Evolutionary conservation across 176 grass and related monocot genomes (phyloP).

Genomic region (Chrysopogon serrulatus): DNA sequence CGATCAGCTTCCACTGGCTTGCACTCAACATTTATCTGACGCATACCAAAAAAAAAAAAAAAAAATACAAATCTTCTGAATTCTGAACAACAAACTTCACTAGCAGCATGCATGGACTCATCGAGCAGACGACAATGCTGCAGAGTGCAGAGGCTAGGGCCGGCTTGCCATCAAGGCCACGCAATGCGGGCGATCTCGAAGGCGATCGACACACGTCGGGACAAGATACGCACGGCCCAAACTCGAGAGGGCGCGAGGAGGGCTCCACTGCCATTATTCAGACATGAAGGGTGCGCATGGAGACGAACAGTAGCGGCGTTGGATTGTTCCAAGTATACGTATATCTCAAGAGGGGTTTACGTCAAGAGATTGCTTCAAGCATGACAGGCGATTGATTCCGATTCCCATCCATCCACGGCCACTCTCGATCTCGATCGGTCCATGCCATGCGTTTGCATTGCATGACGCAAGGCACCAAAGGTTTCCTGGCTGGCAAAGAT

Average conservation of each 20-base stretch:
- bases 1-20: conserved; percentile 10
- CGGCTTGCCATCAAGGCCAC: not conserved
- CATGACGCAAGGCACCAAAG: conserved; percentile 17
- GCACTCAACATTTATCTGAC: conserved; percentile 26
- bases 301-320: conserved; percentile 21
- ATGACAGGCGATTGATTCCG: not conserved
- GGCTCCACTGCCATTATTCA: not conserved
- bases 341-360: not conserved
- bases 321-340: conserved; percentile 9
- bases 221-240: not conserved
- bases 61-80: not conserved
- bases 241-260: not conserved
- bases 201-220: not conserved
- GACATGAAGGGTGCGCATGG: not conserved
- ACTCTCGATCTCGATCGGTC: not conserved
- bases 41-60: no score
- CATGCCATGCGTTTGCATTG: not conserved
- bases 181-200: not conserved
- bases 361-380: not conserved
- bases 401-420: not conserved
- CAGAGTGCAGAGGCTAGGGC: not conserved
- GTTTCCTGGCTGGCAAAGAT: conserved; percentile 20
- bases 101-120: not conserved
- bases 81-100: not conserved
- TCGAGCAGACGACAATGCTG: not conserved